Evolutionary conservation across 805 yeast genomes (phyloP).

Genomic region (Saccharomycopsis guyanensis): DNA sequence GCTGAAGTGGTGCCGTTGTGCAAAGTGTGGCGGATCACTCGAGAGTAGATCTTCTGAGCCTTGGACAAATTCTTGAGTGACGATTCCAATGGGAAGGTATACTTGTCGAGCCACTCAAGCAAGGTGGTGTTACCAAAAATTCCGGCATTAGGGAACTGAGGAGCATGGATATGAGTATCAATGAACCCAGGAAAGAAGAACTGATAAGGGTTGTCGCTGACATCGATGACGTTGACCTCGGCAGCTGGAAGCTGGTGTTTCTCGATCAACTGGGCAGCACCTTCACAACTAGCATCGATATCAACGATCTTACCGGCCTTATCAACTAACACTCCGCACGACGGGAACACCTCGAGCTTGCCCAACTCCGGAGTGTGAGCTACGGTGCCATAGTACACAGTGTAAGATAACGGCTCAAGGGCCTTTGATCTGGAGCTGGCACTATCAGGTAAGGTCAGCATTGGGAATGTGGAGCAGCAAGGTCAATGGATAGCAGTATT

Average conservation of each 20-base stretch:
- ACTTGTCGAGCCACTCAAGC: constrained; percentile 79
- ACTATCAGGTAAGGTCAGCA: not conserved
- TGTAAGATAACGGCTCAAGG: constrained; percentile 21
- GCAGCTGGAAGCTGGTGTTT: constrained; percentile 21
- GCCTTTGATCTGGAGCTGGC: constrained; percentile 1
- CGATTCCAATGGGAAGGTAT: constrained; percentile 86
- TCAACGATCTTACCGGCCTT: constrained; percentile 44
- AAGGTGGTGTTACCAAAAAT: constrained; percentile 80
- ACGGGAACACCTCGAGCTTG: constrained; percentile 44
- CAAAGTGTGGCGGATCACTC: constrained; percentile 64
- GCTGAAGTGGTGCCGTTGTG: constrained; percentile 86
- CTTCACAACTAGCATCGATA: constrained; percentile 23
- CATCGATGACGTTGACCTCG: constrained; percentile 29
- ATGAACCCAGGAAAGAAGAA: constrained; percentile 81
- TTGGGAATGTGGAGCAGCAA: too few species aligned
- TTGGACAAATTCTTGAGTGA: constrained; percentile 44
- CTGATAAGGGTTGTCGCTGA: constrained; percentile 31
- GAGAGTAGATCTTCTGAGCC: constrained; percentile 58
- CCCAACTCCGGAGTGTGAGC: constrained; percentile 64
- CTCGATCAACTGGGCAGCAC: constrained; percentile 24
- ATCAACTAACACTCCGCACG: constrained; percentile 50
- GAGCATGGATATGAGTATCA: constrained; percentile 80
- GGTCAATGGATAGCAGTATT: too few species aligned
- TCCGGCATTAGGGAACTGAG: constrained; percentile 76
- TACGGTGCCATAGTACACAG: constrained; percentile 60